Base-by-base conservation (phyloP, 768 basidiomycete species). In the Mycena capillaripes region DNA sequence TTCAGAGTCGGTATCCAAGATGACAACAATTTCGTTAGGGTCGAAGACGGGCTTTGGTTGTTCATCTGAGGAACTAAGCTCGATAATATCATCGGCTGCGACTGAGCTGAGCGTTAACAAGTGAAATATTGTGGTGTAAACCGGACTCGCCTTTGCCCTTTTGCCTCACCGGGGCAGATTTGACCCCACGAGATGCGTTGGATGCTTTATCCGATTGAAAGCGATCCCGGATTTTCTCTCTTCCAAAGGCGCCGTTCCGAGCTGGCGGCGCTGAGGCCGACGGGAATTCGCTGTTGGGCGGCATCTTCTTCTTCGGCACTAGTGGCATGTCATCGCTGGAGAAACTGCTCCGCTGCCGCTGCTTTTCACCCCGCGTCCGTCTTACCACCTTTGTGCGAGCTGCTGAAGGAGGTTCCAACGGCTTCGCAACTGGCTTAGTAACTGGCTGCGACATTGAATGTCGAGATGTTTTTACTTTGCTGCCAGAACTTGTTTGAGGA, bases 291-390 rank as follows among this genome's bases (percentile, higher is more conserved):
- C 6, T 44, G 52, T n/a, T 16, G 30, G 27, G 27, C 44, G 44
- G 17, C 14, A 25, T 36, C 25, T 48, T 30, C 21, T 9, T 19
- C n/a, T 12, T 32, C 5, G 52, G 48, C 11, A 25, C 25, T 16
- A 19, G 56, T n/a, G 46, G 48, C 48, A 56, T 6, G 12, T 60
- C 52, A 34, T 66, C 64, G 70, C 46, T 58, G 25, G 66, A 63
- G 4, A 48, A 29, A 44, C 48, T 53, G 14, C 48, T 70, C 5
- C 32, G 65, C 29, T 60, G 73, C 2, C 73, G 64, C 32, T 10
- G 17, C 40, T 71, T 75, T 30, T 75, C 73, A 25, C 46, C 53
- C 17, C 8, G n/a, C 8, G 73, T 75, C 25, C 73, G 69, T 52
- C 36, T 60, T 6, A 75, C 48, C 4, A 14, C 29, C 42, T 46